Base-by-base conservation (phyloP, 345 rosid genomes). In the Eucalyptus shirleyi region DNA sequence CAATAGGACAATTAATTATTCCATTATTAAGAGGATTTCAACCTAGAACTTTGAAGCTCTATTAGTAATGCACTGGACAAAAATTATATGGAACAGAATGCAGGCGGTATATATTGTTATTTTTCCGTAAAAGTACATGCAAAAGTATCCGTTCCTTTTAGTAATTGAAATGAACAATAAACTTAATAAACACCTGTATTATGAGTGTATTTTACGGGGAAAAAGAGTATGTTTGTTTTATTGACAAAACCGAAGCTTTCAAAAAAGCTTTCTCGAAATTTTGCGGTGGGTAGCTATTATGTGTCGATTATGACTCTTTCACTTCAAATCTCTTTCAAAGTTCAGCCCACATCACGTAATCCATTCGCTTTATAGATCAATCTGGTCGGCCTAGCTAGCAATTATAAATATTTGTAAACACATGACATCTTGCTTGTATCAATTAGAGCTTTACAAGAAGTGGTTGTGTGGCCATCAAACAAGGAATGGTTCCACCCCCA, bases 381-480 rank as follows among this genome's bases (percentile, higher is more conserved):
- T 77, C 24, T 37, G 23, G 47, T 37, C 15, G 24, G 47, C 45
- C 47, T 37, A 77, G 47, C 28, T 77, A 77, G 28, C 47, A 21
- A 21, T 77, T 6, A 19, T 77, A 37, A 23, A 10, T 10, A 6
- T 2, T 1, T 21, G 47, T 21, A 24, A 77, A 77, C 83, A 10
- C 47, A 23, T 11, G 11, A 77, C 47, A 37, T 37, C 83, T 77
- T 77, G 85, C 85, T 40, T 77, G 85, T 21, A 77, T 21, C 85
- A 12, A 40, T 77, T 21, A 12, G 85, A 40, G 85, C 47, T 40
- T 77, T 4, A 12, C 47, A 40, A 77, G 47, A 40, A 21, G 28
- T 40, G 30, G 47, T 40, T 60, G 92, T 88, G 94, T 93, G 92
- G 89, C 87, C 94, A 89, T 88, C 86, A 93, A 93, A 87, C 92